Evolutionary conservation across 768 basidiomycete genomes (phyloP).

Genomic region (Megacollybia marginata): DNA sequence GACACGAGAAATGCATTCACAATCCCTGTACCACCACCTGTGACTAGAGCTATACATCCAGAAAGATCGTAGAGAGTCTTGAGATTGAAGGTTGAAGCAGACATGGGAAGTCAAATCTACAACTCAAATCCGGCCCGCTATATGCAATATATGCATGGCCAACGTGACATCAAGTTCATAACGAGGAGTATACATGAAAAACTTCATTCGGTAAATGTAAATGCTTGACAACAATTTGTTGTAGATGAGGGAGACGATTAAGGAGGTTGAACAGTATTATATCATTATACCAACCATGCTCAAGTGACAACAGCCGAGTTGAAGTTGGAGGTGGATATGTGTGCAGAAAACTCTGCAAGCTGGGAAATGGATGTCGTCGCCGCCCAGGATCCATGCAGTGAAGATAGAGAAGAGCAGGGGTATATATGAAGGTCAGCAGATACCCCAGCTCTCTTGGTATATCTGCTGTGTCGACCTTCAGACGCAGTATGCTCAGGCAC

Average conservation of each 20-base stretch:
- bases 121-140: no score
- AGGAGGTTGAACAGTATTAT: conserved; percentile 12
- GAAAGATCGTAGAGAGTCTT: conserved; percentile 41
- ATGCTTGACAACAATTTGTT: background rate
- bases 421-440: conserved; percentile 41
- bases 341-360: conserved; percentile 39
- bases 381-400: conserved; percentile 37
- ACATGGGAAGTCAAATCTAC: conserved; percentile 15
- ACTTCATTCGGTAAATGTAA: background rate
- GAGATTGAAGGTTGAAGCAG: conserved; percentile 18
- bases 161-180: background rate
- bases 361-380: conserved; percentile 31
- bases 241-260: background rate
- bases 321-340: conserved; percentile 32
- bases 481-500: conserved; percentile 36
- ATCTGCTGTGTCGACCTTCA: conserved; percentile 45
- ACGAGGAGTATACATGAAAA: background rate
- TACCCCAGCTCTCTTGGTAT: conserved; percentile 54
- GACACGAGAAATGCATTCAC: conserved; percentile 3
- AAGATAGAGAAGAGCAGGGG: conserved; percentile 41
- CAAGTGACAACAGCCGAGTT: conserved; percentile 30
- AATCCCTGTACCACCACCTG: conserved; percentile 48
- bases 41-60: conserved; percentile 50
- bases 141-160: no score
- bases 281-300: conserved; percentile 41